Evolutionary conservation across 805 yeast genomes (phyloP).

Genomic region (Saccharomycopsis capsularis): DNA sequence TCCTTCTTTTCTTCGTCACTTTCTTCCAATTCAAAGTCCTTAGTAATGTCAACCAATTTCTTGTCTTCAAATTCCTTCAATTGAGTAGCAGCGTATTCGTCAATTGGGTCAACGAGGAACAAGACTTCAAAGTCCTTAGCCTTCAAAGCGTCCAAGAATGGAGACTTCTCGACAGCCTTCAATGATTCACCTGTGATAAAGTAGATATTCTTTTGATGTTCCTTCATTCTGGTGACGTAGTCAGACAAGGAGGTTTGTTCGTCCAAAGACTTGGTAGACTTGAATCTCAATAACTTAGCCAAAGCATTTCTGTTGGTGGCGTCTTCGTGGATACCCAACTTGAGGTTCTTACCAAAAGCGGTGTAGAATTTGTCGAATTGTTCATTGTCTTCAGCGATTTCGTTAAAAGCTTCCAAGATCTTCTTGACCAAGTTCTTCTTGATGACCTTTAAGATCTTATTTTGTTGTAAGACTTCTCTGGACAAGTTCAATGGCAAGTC

Average conservation of each 20-base stretch:
- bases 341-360: constrained; percentile 96
- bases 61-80: constrained; percentile 99
- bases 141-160: constrained; percentile 97
- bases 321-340: constrained; percentile 99
- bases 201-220: constrained; percentile 99
- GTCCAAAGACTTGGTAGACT: constrained; percentile 92
- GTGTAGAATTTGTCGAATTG: constrained; percentile 97
- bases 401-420: constrained; percentile 96
- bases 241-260: constrained; percentile 93
- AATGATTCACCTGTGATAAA: constrained; percentile 98
- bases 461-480: constrained; percentile 99
- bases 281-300: constrained; percentile 93
- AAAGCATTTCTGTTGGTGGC: constrained; percentile 93
- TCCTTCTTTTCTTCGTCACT: constrained; percentile 93
- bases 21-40: constrained; percentile 98
- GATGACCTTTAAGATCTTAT: constrained; percentile 98
- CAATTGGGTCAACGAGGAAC: constrained; percentile 98
- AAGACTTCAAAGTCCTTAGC: constrained; percentile 98
- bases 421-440: constrained; percentile 99
- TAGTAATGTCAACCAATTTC: constrained; percentile 97
- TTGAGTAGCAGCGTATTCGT: constrained; percentile 99
- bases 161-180: constrained; percentile 97
- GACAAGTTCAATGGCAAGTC: constrained; percentile 99
- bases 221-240: constrained; percentile 99
- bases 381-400: constrained; percentile 98